phyloP scores from a whole-genome alignment of 495 filamentous ascomycete species.

The Alectoria sarmentosa region DNA sequence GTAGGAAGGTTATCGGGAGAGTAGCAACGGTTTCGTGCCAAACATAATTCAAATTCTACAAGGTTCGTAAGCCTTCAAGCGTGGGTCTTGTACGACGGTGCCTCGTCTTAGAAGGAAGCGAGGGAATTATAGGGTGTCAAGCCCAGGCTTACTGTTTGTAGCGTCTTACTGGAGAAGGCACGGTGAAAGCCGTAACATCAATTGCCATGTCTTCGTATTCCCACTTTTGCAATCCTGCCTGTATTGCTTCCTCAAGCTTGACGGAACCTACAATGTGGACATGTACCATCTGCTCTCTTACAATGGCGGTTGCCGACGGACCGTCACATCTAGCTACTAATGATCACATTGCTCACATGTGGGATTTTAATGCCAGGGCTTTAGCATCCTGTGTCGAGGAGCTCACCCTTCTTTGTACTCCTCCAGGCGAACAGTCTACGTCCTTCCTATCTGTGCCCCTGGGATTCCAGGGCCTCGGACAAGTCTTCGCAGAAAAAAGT shows the following conservation, averaged over 20 bases:
- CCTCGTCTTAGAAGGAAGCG: too few species aligned
- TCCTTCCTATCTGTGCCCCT: conserved; percentile 3
- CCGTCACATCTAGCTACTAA: conserved; percentile 11
- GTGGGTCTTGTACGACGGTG: too few species aligned
- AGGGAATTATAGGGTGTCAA: neutral
- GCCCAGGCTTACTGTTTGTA: neutral
- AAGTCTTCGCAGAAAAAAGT: conserved; percentile 6
- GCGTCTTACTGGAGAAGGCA: too few species aligned
- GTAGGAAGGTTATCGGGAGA: too few species aligned
- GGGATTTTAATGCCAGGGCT: conserved; percentile 2
- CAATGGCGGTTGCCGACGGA: conserved; percentile 9
- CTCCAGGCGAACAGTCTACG: conserved; percentile 10
- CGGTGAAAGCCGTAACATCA: conserved; percentile 18
- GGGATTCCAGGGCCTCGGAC: conserved; percentile 9
- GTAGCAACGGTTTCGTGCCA: too few species aligned
- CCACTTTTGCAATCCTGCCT: conserved; percentile 9
- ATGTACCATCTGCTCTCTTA: conserved; percentile 17
- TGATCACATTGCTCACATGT: conserved; percentile 6
- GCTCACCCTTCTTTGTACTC: conserved; percentile 10
- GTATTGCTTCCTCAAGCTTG: neutral
- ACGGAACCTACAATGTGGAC: conserved; percentile 13
- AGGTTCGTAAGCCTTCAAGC: too few species aligned
- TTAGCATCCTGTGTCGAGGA: conserved; percentile 5
- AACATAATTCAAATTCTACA: too few species aligned
- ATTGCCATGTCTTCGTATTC: too few species aligned